Base-by-base conservation (phyloP, 2,329 filamentous ascomycete genomes). In the Dactylonectria estremocensis region DNA sequence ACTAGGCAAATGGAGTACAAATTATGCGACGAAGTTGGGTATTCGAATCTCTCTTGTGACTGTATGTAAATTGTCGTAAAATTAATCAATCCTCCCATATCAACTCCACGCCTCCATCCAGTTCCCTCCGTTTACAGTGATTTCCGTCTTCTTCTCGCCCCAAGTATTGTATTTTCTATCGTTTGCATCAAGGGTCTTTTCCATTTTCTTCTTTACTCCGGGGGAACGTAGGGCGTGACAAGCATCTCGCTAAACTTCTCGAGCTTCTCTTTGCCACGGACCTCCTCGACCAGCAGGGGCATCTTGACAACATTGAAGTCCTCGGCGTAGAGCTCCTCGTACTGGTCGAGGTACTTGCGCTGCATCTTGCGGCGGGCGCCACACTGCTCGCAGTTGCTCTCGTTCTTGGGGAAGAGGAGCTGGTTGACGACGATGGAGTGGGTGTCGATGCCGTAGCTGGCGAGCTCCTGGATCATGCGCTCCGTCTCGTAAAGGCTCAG, bases 371-470 rank as follows among this genome's bases (percentile, higher is more conserved):
- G 88, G 72, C 96, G 87, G 52, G 96, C 93, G 79, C 95, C 97
- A 83, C 96, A 99, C 86, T 99, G 96, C 70, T 98, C 95, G 82
- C 96, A 99, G 40, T 90, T 88, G 79, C 92, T 97, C 60, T 91
- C 92, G 72, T 91, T 88, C 82, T 93, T 93, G 18, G 96, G 96
- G 85, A 97, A 99, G 64, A 99, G 86, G 73, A 99, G 88, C 87
- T 99, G 96, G 83, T 99, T 99, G 77, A 99, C 96, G 52, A 99
- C 96, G 80, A 99, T 98, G 79, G 92, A 91, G 84, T 98, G 96
- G 7, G 95, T 97, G 81, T 99, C 96, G 80, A 99, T 99, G 78
- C 92, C 87, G 84, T 97, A 99, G 80, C 89, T 93, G 54, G 94
- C 91, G 69, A 99, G 87, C 85, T 99, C 96, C 87, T 99, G 96